Evolutionary conservation across 768 basidiomycete genomes (phyloP), one percentile per base, ranked within the genome.

Genomic region (Flagelloscypha sp.): DNA sequence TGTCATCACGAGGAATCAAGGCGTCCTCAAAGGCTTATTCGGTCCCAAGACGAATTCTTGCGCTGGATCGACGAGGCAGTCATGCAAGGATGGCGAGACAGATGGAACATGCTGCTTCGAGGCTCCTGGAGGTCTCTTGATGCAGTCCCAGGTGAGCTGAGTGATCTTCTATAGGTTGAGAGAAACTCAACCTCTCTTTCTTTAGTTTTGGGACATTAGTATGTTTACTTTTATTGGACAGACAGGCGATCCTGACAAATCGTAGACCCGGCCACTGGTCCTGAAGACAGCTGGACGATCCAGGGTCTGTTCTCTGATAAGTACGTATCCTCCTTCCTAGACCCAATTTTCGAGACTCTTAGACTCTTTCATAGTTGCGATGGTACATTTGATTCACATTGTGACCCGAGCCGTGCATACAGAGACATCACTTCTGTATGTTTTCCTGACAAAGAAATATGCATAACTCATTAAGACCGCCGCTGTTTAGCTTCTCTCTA

Each of bases 81-180:
- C n/a, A n/a, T n/a, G n/a, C n/a, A n/a, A n/a, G n/a, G n/a, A n/a
- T n/a, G n/a, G n/a, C n/a, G n/a, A n/a, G n/a, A n/a, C n/a, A n/a
- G n/a, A n/a, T n/a, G n/a, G n/a, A n/a, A 48, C 49, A 16, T 73
- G 72, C 47, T 73, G 72, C 49, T 70, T 65, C 33, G 71, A 71
- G 49, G 44, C 54, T 23, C 70, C 70, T 9, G 59, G 66, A 33
- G 66, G 74, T n/a, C 48, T 68, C 34, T 37, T 75, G 12, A 46
- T 72, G 30, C 66, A 70, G 42, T 70, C 70, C 12, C 47, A 70
- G 64, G 69, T 74, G 51, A 75, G 74, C n/a, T n/a, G n/a, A n/a
- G n/a, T n/a, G n/a, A n/a, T n/a, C n/a, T n/a, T n/a, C n/a, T n/a
- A n/a, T n/a, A n/a, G n/a, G n/a, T n/a, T n/a, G n/a, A n/a, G n/a